Conservation (phyloP, 345 rosid genomes). For the Euphorbia pulcherrima region DNA sequence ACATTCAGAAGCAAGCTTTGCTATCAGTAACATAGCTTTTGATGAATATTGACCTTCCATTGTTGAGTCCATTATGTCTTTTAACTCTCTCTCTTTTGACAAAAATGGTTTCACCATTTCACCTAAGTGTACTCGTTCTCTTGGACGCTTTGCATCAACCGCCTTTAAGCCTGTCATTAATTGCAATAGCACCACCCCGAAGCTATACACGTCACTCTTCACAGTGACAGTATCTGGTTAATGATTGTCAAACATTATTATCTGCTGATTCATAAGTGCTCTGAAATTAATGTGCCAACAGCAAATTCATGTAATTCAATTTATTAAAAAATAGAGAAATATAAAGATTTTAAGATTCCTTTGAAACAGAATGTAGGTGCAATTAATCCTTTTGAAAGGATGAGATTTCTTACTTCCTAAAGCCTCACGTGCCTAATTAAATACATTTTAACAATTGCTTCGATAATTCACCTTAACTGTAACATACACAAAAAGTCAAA, state of each 20-base stretch:
- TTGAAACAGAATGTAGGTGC: no score
- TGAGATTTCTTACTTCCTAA: no score
- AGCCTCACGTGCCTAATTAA: no score
- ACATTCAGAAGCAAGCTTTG: constrained; percentile 39
- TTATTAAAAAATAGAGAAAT: no score
- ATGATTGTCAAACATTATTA: neutral
- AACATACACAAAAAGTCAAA: no score
- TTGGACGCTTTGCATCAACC: constrained; percentile 36
- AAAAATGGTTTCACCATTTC: constrained; percentile 50
- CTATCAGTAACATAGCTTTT: constrained; percentile 37
- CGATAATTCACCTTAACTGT: no score
- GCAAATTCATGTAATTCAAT: no score
- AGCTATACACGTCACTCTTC: constrained; percentile 66
- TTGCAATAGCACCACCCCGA: constrained; percentile 63
- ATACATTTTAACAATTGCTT: no score
- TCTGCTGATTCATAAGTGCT: neutral
- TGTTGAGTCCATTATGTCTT: constrained; percentile 39
- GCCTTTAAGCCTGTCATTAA: constrained; percentile 52
- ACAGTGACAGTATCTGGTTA: neutral
- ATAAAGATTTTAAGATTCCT: no score
- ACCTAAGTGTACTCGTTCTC: constrained; percentile 41
- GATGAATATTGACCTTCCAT: constrained; percentile 54
- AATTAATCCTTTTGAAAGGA: no score
- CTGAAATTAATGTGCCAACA: no score
- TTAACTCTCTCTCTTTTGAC: constrained; percentile 37